A percentile compares a stretch with the other conserved stretches of the same genome.
Evolutionary conservation across 306 rosid species (phyloP).

Genomic region (Pachyrhizus erosus): DNA sequence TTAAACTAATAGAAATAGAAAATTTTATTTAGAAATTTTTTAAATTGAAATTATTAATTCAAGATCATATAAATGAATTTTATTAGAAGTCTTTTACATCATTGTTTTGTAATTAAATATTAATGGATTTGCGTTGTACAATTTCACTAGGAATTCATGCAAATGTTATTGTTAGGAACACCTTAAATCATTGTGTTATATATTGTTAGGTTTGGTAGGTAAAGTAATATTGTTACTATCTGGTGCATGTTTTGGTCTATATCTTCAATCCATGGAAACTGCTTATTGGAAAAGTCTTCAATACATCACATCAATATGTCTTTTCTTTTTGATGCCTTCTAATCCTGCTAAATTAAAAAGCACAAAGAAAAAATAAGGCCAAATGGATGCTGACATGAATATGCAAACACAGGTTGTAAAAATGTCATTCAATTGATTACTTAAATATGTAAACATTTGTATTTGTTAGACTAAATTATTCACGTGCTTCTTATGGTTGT

Average conservation of each 20-base stretch:
- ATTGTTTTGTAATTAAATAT: neutral
- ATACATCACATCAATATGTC: conserved; percentile 32
- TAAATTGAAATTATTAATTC: neutral
- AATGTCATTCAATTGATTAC: neutral
- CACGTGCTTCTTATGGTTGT: neutral
- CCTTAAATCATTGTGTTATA: neutral
- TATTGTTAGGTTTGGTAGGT: conserved; percentile 37
- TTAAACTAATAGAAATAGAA: neutral
- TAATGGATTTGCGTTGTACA: neutral
- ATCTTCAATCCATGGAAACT: neutral
- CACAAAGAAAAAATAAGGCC: neutral
- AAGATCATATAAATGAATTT: neutral
- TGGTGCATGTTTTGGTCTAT: neutral
- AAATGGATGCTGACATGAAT: conserved; percentile 26
- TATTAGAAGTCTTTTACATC: neutral
- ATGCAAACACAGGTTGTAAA: neutral
- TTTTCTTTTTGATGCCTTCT: neutral
- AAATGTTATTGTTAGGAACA: neutral
- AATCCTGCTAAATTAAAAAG: neutral
- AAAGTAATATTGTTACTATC: neutral
- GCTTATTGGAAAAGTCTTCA: neutral
- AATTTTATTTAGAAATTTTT: neutral
- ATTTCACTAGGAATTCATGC: neutral
- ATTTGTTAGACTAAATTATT: neutral
- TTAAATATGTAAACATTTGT: neutral